These are phyloP conservation scores for Psidium guajava DNA, from an alignment of 345 rosid genomes.

Conservation along the genomic window DNA sequence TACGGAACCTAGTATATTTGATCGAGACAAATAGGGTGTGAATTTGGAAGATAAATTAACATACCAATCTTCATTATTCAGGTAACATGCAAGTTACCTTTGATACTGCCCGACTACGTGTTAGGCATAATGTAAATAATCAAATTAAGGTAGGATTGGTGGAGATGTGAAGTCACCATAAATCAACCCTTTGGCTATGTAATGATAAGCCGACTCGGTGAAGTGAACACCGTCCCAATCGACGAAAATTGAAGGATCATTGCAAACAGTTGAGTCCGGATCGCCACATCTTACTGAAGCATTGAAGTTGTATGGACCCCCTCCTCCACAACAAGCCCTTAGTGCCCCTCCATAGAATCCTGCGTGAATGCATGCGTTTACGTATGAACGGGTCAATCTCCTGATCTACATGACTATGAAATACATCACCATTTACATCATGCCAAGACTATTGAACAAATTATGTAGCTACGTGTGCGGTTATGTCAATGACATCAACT, in stretches of 20 bases:
- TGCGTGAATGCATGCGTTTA: background rate
- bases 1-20: no score
- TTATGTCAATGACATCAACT: no score
- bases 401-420: background rate
- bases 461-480: background rate
- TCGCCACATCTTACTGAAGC: slow-evolving; percentile 34
- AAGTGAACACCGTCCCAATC: slow-evolving; percentile 70
- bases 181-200: slow-evolving; percentile 24
- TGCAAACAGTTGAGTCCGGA: slow-evolving; percentile 16
- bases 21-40: no score
- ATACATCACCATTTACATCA: background rate
- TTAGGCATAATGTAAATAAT: background rate
- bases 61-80: no score
- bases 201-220: slow-evolving; percentile 53
- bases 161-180: slow-evolving; percentile 10
- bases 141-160: background rate
- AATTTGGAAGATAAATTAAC: no score
- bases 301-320: slow-evolving; percentile 54
- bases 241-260: slow-evolving; percentile 24
- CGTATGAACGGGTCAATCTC: background rate
- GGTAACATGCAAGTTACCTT: no score
- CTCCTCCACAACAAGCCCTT: slow-evolving; percentile 59
- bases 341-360: slow-evolving; percentile 31
- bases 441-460: background rate
- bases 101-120: no score